Evolutionary conservation across 1,284 basidiomycete species (phyloP).

Genomic region (Sporisorium graminicola): DNA sequence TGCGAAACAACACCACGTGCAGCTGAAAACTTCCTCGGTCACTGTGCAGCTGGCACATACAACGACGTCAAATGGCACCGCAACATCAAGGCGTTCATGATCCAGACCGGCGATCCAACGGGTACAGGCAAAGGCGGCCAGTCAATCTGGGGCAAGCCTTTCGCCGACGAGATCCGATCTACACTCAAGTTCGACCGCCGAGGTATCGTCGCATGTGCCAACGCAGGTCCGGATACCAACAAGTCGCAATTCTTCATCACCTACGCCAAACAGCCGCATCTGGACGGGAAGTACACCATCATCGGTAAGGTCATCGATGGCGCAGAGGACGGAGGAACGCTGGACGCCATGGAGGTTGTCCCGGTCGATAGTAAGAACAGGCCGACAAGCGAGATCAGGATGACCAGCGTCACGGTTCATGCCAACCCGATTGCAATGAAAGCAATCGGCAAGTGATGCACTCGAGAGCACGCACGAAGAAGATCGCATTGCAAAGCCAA

Average conservation of each 20-base stretch:
- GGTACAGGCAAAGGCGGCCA: slow-evolving; percentile 94
- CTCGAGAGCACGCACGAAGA: not conserved
- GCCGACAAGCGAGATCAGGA: slow-evolving; percentile 84
- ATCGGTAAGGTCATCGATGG: slow-evolving; percentile 67
- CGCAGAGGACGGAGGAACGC: slow-evolving; percentile 59
- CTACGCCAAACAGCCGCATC: slow-evolving; percentile 62
- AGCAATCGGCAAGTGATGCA: slow-evolving; percentile 38
- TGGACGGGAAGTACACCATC: slow-evolving; percentile 67
- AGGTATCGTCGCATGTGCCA: slow-evolving; percentile 68
- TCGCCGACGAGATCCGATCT: slow-evolving; percentile 87
- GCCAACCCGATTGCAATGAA: slow-evolving; percentile 89
- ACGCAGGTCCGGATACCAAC: slow-evolving; percentile 66
- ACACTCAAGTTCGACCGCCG: slow-evolving; percentile 60
- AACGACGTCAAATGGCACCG: slow-evolving; percentile 87
- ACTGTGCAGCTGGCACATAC: slow-evolving; percentile 90
- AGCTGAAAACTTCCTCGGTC: slow-evolving; percentile 96
- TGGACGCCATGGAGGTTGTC: slow-evolving; percentile 76
- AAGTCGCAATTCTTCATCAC: slow-evolving; percentile 67
- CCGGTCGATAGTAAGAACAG: slow-evolving; percentile 91
- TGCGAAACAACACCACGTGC: slow-evolving; percentile 94
- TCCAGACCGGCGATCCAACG: slow-evolving; percentile 95
- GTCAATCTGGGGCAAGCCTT: slow-evolving; percentile 93
- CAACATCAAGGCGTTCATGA: slow-evolving; percentile 79
- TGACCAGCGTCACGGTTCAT: slow-evolving; percentile 88
- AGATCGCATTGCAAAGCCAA: not conserved